Base-by-base conservation (phyloP, 2,329 filamentous ascomycete species). In the Corniculantispora saksenae region DNA sequence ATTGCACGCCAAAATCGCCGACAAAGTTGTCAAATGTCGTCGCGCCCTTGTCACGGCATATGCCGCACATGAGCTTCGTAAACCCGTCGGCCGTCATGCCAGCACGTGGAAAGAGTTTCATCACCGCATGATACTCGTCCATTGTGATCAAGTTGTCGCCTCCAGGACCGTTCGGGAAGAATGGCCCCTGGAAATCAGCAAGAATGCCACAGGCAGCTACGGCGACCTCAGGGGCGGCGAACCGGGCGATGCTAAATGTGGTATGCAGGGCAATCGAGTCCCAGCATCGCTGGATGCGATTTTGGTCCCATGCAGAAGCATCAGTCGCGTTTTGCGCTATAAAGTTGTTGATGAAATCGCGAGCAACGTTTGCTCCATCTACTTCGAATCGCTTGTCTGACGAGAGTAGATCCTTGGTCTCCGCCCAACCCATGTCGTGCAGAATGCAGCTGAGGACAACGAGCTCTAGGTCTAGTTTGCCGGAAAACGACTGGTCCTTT, bases 401-500 rank as follows among this genome's bases (percentile, higher is more conserved):
- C 8, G 65, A 65, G 13, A 66, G 25, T 10, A 67, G 43, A 19
- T 54, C 23, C 9, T 62, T 47, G 2, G 63, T 65, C 15, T 53
- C 55, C 13, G 66, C 67, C 68, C 66, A 68, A 3, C 65, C 66
- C 66, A 69, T 63, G 40, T 69, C 67, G 21, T 69, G 67, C 35
- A 69, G 63, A 32, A 69, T 50, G 29, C 65, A 68, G 56, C 62
- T 61, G 32, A 68, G n/a, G 2, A 67, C n/a, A 10, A 68, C 67
- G 10, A 62, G 47, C 19, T 64, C 62, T 50, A 55, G 25, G 23
- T 68, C 65, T 8, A 61, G 8, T 12, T 23, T 8, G 27, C 54
- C 40, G 5, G 62, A 45, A 35, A 63, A 47, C 35, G 53, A 59
- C 4, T 50, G 54, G 1, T 63, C 13, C 21, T 65, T 68, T 13